Conservation (phyloP, 495 filamentous ascomycete genomes). For the Cudoniella acicularis region DNA sequence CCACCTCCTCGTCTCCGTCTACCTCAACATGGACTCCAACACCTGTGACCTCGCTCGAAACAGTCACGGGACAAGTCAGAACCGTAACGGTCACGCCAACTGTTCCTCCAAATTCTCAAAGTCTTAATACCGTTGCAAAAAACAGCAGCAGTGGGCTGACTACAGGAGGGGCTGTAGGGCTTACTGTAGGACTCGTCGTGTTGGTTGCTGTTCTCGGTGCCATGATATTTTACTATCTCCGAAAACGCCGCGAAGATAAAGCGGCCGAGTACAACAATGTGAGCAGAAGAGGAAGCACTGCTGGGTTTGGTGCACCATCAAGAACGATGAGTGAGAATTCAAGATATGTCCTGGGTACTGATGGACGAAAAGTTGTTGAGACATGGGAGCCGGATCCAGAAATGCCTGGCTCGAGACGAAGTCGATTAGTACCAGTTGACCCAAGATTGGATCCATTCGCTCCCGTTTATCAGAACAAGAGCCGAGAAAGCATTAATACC, state of each 20-base stretch:
- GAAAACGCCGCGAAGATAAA: conserved; percentile 13
- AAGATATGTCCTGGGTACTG: conserved; percentile 25
- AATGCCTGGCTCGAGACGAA: conserved; percentile 34
- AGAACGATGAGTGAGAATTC: conserved; percentile 29
- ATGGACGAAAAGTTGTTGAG: conserved; percentile 27
- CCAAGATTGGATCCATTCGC: conserved; percentile 52
- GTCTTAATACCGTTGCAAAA: background rate
- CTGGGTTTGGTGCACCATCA: conserved; percentile 11
- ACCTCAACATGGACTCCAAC: conserved; percentile 34
- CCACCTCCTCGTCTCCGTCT: conserved; percentile 23
- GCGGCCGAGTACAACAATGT: conserved; percentile 6
- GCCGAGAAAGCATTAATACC: conserved; percentile 50
- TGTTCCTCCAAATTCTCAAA: conserved; percentile 22
- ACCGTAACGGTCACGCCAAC: conserved; percentile 51
- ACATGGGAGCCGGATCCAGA: conserved; percentile 19
- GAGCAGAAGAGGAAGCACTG: conserved; percentile 12
- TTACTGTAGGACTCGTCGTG: conserved; percentile 29
- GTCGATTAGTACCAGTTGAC: conserved; percentile 50
- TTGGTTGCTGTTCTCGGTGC: conserved; percentile 14
- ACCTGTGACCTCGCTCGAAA: conserved; percentile 43
- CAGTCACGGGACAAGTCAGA: conserved; percentile 41
- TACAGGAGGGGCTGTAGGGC: conserved; percentile 33
- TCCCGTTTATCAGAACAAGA: conserved; percentile 43
- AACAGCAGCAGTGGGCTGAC: conserved; percentile 19
- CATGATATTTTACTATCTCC: conserved; percentile 17